Evolutionary conservation across 164 flowering plant genomes (phyloP), one percentile per base, ranked within the genome.

Genomic region (Paratinospora sagittata): DNA sequence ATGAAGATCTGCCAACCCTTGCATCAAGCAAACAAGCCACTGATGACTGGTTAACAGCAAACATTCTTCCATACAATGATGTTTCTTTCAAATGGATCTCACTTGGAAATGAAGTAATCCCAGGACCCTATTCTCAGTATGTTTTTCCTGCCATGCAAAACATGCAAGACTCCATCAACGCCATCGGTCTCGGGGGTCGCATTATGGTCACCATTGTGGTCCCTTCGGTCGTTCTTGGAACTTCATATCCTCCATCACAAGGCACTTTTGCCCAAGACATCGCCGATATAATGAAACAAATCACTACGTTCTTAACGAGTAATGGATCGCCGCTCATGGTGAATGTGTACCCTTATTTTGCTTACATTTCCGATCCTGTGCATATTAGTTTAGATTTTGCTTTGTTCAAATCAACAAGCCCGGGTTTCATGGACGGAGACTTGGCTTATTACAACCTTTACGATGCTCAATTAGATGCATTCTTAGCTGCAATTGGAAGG

Each of bases 41-140:
- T 19, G 17, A 27, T 11, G 13, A 52, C 11, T 71, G 73, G 73
- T 5, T 45, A 8, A 19, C 21, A 24, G 47, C 61, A 19, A 43
- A 71, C 21, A 14, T 45, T 0, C 2, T 13, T 12, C 68, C 73
- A 24, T 69, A 16, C 45, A 8, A 17, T 0, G 63, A 69, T 33
- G 63, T 69, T 0, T 1, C n/a, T 17, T 26, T 71, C 41, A 6
- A 9, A 0, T 71, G 8, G 7, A 71, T 71, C 43, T 0, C 68
- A 2, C 30, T 71, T 12, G 73, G 73, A 8, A 71, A 64, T 27
- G 73, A 71, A 23, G 73, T 62, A 0, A 47, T 63, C 61, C 71
- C 71, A 52, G 73, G 61, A 11, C 27, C n/a, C 6, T 1, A 11
- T 16, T 37, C 45, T 26, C 60, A 30, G 9, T 45, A 27, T 41